These are phyloP conservation scores for Corchorus capsularis DNA, from an alignment of 345 rosid genomes.

Conservation along the genomic window DNA sequence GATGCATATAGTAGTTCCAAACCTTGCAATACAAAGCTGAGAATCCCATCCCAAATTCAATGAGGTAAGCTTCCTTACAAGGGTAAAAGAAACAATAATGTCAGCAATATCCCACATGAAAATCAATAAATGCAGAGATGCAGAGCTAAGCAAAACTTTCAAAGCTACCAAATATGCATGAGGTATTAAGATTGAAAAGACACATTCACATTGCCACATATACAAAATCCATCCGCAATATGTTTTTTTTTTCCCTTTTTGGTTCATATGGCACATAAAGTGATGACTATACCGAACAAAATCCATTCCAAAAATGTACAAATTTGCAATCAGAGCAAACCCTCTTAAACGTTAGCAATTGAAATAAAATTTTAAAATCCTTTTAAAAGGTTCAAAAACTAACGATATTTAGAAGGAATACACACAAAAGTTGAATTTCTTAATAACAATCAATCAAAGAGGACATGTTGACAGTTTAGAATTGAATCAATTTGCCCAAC, in stretches of 20 bases:
- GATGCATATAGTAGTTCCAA: conserved; percentile 17
- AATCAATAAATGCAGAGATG: no score
- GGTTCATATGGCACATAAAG: no score
- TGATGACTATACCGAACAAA: no score
- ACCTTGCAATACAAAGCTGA: conserved; percentile 23
- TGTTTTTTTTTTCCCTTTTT: no score
- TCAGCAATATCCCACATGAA: conserved; percentile 7
- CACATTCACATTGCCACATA: no score
- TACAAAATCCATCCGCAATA: no score
- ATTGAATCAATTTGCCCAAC: conserved; percentile 6
- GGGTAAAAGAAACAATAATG: conserved; percentile 16
- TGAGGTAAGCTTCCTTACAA: conserved; percentile 8
- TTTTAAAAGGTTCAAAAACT: neutral
- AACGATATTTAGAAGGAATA: neutral
- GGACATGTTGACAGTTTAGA: conserved; percentile 8
- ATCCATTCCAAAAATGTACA: no score
- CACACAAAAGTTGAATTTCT: conserved; percentile 1
- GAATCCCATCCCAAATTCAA: conserved; percentile 30
- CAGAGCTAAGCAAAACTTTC: no score
- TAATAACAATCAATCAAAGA: conserved; percentile 1
- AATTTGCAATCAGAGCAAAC: neutral
- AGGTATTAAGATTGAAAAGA: no score
- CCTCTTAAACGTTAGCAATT: neutral
- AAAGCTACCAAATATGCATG: no score
- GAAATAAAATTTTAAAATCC: neutral